Evolutionary conservation across 2,329 filamentous ascomycete species (phyloP).

Genomic region (Aspergillus quadricinctus): DNA sequence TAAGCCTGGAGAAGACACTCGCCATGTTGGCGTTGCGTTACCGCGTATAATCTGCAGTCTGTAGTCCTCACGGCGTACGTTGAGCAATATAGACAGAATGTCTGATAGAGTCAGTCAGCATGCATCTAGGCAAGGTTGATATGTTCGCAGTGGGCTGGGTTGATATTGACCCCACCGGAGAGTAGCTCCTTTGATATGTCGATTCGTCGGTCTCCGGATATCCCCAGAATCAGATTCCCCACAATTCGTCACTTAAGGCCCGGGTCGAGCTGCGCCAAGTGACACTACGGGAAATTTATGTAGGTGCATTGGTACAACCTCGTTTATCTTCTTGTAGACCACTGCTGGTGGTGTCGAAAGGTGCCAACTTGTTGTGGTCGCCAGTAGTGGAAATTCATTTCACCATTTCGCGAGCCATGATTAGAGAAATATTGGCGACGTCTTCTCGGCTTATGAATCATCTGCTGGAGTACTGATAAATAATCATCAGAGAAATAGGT

Average conservation of each 20-base stretch:
- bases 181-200: background rate
- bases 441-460: background rate
- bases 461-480: no score
- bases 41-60: background rate
- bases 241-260: background rate
- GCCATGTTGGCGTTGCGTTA: background rate
- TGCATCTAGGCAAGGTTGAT: background rate
- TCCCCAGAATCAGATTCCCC: background rate
- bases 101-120: background rate
- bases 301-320: background rate
- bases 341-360: no score
- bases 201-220: background rate
- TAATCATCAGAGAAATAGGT: background rate
- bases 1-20: background rate
- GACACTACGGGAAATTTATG: background rate
- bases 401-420: background rate
- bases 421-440: background rate
- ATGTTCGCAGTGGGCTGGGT: background rate
- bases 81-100: background rate
- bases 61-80: background rate
- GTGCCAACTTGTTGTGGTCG: background rate
- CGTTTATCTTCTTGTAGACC: background rate
- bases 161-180: background rate
- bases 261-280: background rate
- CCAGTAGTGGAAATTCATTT: background rate